Percentiles rank a stretch among this genome's conserved stretches.
Conservation (phyloP, 2,329 filamentous ascomycete species). For the Diplodia corticola region DNA sequence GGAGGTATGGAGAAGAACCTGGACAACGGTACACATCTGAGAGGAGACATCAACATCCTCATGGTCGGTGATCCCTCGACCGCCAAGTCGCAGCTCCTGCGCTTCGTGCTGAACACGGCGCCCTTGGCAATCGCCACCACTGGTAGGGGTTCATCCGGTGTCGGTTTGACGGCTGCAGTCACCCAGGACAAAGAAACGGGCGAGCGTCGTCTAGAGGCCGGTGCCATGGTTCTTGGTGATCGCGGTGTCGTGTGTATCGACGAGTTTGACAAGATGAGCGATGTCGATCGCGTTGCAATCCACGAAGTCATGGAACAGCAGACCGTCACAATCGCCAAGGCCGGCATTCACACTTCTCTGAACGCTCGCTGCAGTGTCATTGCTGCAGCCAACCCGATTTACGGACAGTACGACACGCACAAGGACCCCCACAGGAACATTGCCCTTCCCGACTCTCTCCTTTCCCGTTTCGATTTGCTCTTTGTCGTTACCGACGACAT, state of each 20-base stretch:
- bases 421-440: constrained; percentile 99
- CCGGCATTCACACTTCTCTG: constrained; percentile 94
- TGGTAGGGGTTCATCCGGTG: constrained; percentile 92
- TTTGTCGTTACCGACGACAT: constrained; percentile 99
- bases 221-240: constrained; percentile 98
- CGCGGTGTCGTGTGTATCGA: constrained; percentile 98
- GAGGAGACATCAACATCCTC: constrained; percentile 98
- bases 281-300: constrained; percentile 95
- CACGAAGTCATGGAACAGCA: constrained; percentile 99
- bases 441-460: constrained; percentile 88
- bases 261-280: constrained; percentile 99
- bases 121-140: constrained; percentile 96
- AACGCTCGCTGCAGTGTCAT: constrained; percentile 97
- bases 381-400: constrained; percentile 95
- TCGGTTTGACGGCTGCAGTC: constrained; percentile 95
- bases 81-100: constrained; percentile 95
- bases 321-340: constrained; percentile 98
- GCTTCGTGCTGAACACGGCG: constrained; percentile 95
- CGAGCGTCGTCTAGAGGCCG: constrained; percentile 89
- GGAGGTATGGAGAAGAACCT: constrained; percentile 98
- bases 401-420: constrained; percentile 96
- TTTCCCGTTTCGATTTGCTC: constrained; percentile 97
- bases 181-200: constrained; percentile 97
- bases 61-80: constrained; percentile 99
- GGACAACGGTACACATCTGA: constrained; percentile 94